A percentile compares a stretch with the other conserved stretches of the same genome.
These are phyloP conservation scores for Pezicula carpinea DNA, from an alignment of 2,329 filamentous ascomycete genomes.

Conservation along the genomic window DNA sequence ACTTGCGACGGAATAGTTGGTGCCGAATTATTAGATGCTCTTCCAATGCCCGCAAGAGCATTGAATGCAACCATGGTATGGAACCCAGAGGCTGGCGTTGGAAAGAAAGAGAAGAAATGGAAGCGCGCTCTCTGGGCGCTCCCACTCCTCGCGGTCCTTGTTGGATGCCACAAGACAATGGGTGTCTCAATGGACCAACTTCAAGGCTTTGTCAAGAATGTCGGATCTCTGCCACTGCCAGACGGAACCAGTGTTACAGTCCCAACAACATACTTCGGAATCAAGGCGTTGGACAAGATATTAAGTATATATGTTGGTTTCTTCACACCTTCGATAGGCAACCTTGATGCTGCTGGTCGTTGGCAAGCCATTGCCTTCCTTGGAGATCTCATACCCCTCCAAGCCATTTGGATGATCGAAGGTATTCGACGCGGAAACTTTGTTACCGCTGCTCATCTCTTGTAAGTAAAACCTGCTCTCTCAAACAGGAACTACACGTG, in stretches of 20 bases:
- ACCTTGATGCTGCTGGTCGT: slow-evolving; percentile 9
- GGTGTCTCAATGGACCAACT: slow-evolving; percentile 4
- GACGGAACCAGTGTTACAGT: slow-evolving; percentile 5
- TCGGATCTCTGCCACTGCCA: not conserved
- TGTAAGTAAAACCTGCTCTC: slow-evolving; percentile 12
- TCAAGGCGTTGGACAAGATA: slow-evolving; percentile 12
- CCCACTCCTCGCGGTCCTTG: slow-evolving; percentile 13
- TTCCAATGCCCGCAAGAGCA: slow-evolving; percentile 23
- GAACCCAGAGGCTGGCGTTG: slow-evolving; percentile 24
- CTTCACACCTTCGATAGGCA: slow-evolving; percentile 17
- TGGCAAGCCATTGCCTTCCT: slow-evolving; percentile 23
- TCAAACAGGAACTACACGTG: too few species aligned
- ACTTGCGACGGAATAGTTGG: slow-evolving; percentile 17
- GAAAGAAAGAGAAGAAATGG: slow-evolving; percentile 22
- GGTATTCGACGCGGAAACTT: slow-evolving; percentile 24
- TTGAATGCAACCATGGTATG: slow-evolving; percentile 24
- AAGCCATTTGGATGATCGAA: slow-evolving; percentile 27
- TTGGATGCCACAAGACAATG: slow-evolving; percentile 13
- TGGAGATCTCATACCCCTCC: slow-evolving; percentile 22
- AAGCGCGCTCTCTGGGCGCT: slow-evolving; percentile 19
- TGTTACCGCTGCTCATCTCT: slow-evolving; percentile 19
- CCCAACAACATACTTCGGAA: slow-evolving; percentile 12
- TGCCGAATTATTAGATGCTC: slow-evolving; percentile 24
- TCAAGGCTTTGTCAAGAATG: not conserved
- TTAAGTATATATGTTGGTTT: slow-evolving; percentile 15